Conservation (phyloP, 2,329 filamentous ascomycete genomes). For the Pestalotiopsis sp. region DNA sequence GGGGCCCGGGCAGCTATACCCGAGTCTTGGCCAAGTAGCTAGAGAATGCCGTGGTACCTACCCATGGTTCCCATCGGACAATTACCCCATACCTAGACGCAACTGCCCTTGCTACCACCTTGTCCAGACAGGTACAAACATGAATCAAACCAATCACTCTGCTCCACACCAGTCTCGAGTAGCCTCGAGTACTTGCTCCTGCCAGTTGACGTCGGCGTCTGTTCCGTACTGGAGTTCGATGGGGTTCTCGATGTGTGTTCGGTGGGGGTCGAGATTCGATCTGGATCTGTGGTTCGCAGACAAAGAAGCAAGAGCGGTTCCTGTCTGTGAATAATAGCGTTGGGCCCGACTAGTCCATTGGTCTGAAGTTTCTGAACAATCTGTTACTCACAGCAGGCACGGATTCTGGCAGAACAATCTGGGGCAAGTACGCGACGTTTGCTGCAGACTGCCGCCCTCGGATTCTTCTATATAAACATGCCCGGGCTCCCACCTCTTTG, state of each 20-base stretch:
- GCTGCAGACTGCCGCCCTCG: too few relatives aligned
- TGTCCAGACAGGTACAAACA: not conserved
- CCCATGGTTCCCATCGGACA: not conserved
- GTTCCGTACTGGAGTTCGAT: not conserved
- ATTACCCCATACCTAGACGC: slow-evolving; percentile 2
- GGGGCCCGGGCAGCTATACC: slow-evolving; percentile 4
- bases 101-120: not conserved
- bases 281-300: not conserved
- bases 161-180: not conserved
- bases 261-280: not conserved
- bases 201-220: not conserved
- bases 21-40: slow-evolving; percentile 3
- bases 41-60: not conserved
- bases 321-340: not conserved
- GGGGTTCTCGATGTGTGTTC: not conserved
- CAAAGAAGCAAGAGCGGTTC: not conserved
- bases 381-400: not conserved
- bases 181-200: not conserved
- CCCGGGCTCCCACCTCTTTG: not conserved
- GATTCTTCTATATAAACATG: not conserved
- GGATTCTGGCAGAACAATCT: too few relatives aligned
- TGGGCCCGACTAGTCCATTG: not conserved
- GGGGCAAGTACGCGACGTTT: too few relatives aligned
- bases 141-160: not conserved
- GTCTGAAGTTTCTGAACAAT: not conserved